Evolutionary conservation across 2,329 filamentous ascomycete species (phyloP), one percentile per base, ranked within the genome.

Genomic region (Phialophora chinensis): DNA sequence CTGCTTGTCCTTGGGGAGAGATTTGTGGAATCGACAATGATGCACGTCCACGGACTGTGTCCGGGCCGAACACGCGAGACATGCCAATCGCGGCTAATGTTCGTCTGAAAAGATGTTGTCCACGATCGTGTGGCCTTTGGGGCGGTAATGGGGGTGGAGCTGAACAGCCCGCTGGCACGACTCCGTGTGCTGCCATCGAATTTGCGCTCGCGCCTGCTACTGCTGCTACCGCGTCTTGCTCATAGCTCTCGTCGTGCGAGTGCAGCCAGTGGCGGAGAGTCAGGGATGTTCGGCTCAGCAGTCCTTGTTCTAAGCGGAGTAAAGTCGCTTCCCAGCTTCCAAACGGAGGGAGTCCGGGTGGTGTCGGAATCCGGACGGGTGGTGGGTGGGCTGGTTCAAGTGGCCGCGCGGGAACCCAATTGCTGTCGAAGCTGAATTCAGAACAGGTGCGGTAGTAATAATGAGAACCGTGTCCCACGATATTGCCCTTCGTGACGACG

Each of bases 261-360:
- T 31, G 35, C 38, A 53, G 31, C 64, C 63, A 65, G 12, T 62
- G 38, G 35, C 62, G 56, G 50, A 55, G 42, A 42, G 57, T 54
- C 17, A 64, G 31, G 27, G 49, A 57, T 3, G 31, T n/a, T 62
- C 67, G 55, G 47, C 44, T 33, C 35, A 35, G n/a, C 11, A 35
- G 29, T 17, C n/a, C 56, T 60, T 66, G 59, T 63, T 70, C 33
- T 55, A 73, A 35, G 44, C 68, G 58, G 47, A 79, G 66, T 42
- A 65, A 55, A 27, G 65, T 69, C 11, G 80, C 80, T 72, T 81
- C 79, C 35, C 71, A 72, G 2, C 75, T 77, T 27, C 79, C 79
- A 66, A 82, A 82, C 1, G 79, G 78, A 5, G 80, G 80, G 47
- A 83, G 71, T 0, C 81, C 80, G 1, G 79, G 79, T 23, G 81